Evolutionary conservation across 2,329 filamentous ascomycete species (phyloP).

Genomic region (Epichloe gansuensis): DNA sequence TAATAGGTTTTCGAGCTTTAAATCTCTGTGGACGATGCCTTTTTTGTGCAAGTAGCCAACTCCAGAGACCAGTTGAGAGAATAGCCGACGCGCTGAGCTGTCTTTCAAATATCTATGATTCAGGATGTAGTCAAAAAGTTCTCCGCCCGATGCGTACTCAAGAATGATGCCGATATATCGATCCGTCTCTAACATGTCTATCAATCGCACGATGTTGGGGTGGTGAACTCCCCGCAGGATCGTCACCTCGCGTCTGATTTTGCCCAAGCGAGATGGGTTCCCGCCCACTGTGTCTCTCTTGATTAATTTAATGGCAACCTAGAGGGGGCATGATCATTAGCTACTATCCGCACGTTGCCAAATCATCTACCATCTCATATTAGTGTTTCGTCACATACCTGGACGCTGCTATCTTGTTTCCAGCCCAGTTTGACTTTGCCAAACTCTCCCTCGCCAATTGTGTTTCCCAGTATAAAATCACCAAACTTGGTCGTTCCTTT

Average conservation of each 20-base stretch:
- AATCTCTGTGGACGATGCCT: slow-evolving; percentile 91
- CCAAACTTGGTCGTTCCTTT: slow-evolving; percentile 75
- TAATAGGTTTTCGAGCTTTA: slow-evolving; percentile 92
- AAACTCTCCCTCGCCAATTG: slow-evolving; percentile 94
- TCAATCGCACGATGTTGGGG: slow-evolving; percentile 90
- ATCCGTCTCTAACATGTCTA: slow-evolving; percentile 98
- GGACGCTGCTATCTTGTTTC: slow-evolving; percentile 87
- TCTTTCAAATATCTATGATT: slow-evolving; percentile 96
- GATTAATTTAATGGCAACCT: slow-evolving; percentile 97
- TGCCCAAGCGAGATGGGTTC: slow-evolving; percentile 80
- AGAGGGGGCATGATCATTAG: slow-evolving; percentile 10
- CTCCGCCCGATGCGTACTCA: slow-evolving; percentile 93
- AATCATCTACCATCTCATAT: not conserved
- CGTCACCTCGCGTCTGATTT: slow-evolving; percentile 93
- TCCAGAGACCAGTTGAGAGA: slow-evolving; percentile 89
- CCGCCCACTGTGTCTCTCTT: slow-evolving; percentile 78
- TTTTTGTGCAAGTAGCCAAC: slow-evolving; percentile 98
- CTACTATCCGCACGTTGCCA: not conserved
- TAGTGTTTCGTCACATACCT: slow-evolving; percentile 33
- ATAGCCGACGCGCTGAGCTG: slow-evolving; percentile 74
- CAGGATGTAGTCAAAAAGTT: slow-evolving; percentile 96
- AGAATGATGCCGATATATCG: slow-evolving; percentile 95
- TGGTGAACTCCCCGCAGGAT: slow-evolving; percentile 82
- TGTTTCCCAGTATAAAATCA: slow-evolving; percentile 90
- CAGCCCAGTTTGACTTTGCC: slow-evolving; percentile 97